Evolutionary conservation across 192 early-diverging fungal species (phyloP).

Genomic region (Coemansia sp.): DNA sequence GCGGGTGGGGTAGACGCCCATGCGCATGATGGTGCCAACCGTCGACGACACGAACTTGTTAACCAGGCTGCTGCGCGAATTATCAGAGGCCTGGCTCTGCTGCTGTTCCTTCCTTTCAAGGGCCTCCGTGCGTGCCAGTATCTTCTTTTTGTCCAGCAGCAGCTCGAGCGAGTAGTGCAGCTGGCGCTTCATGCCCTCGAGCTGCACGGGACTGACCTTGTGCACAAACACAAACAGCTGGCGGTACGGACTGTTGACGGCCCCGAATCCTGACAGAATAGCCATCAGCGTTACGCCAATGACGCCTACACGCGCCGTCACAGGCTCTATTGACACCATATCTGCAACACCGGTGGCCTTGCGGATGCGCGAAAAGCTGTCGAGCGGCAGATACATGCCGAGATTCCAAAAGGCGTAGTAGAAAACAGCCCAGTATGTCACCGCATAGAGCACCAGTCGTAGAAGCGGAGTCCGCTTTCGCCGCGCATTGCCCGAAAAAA

Average conservation of each 20-base stretch:
- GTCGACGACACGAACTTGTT: slow-evolving; percentile 25
- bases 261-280: slow-evolving; percentile 89
- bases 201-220: slow-evolving; percentile 54
- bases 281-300: slow-evolving; percentile 95
- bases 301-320: slow-evolving; percentile 81
- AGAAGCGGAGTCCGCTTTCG: slow-evolving; percentile 31
- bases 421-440: slow-evolving; percentile 47
- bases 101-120: slow-evolving; percentile 17
- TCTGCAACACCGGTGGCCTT: slow-evolving; percentile 41
- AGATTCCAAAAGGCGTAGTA: slow-evolving; percentile 66
- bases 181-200: slow-evolving; percentile 64
- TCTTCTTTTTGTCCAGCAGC: slow-evolving; percentile 68
- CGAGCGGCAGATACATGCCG: slow-evolving; percentile 60
- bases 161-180: slow-evolving; percentile 66
- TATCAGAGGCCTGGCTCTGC: slow-evolving; percentile 8
- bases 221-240: slow-evolving; percentile 80
- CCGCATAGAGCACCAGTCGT: slow-evolving; percentile 32
- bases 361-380: slow-evolving; percentile 50
- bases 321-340: slow-evolving; percentile 62
- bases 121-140: slow-evolving; percentile 49
- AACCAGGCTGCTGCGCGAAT: slow-evolving; percentile 12
- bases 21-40: slow-evolving; percentile 30
- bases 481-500: slow-evolving; percentile 47
- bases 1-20: slow-evolving; percentile 11
- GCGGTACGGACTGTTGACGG: slow-evolving; percentile 88